Conservation (phyloP, 2,329 filamentous ascomycete species). For the Botrytis sinoallii region DNA sequence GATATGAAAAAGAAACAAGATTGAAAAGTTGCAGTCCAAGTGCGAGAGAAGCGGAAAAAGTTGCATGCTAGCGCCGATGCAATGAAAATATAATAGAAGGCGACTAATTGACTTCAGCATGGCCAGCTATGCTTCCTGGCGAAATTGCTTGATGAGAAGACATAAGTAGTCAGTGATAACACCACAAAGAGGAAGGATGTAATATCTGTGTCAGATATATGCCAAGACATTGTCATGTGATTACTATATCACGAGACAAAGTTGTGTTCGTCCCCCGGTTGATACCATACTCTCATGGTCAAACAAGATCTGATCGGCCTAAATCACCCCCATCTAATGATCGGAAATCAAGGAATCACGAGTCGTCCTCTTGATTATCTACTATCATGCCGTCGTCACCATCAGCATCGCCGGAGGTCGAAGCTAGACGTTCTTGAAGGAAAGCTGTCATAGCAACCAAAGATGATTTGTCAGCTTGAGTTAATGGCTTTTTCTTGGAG, state of each 20-base stretch:
- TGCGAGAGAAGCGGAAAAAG: neutral
- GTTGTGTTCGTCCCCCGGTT: neutral
- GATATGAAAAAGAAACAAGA: neutral
- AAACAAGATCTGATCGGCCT: neutral
- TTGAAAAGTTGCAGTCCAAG: neutral
- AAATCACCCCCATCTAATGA: neutral
- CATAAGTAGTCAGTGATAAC: neutral
- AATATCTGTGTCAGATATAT: neutral
- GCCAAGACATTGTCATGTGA: neutral
- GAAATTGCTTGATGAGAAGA: neutral
- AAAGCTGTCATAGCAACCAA: conserved; percentile 28
- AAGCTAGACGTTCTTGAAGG: conserved; percentile 25
- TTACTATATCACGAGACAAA: neutral
- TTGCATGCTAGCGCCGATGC: neutral
- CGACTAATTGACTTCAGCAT: neutral
- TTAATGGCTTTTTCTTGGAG: conserved; percentile 10
- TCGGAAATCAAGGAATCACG: neutral
- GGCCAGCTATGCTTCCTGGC: neutral
- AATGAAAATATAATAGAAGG: neutral
- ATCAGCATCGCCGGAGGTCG: neutral
- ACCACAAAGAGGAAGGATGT: neutral
- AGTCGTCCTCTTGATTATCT: neutral
- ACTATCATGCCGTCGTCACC: neutral
- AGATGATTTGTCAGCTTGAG: conserved; percentile 23
- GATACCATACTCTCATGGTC: neutral